These are phyloP conservation scores for Nakazawaea ernobii DNA, from an alignment of 805 yeast species.

Conservation along the genomic window DNA sequence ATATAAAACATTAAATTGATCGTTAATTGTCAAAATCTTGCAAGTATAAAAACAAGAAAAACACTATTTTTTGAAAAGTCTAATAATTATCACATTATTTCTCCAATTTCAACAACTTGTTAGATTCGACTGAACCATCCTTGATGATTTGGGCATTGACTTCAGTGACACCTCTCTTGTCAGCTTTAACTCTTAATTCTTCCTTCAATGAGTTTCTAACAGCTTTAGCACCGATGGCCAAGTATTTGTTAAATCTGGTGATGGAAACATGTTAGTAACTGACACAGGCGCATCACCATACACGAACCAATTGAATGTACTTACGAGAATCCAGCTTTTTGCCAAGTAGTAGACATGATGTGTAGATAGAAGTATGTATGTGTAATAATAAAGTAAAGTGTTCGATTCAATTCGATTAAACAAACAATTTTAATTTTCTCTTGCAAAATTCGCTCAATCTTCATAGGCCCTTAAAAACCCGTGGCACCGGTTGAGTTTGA, in stretches of 20 bases:
- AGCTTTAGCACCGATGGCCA: conserved; percentile 85
- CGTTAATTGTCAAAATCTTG: background rate
- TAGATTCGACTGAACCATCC: conserved; percentile 47
- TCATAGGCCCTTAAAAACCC: too few relatives aligned
- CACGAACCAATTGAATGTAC: conserved; percentile 12
- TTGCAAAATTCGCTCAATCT: too few relatives aligned
- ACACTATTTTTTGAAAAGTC: background rate
- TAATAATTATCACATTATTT: conserved; percentile 1
- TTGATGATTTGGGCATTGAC: conserved; percentile 65
- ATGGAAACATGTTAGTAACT: conserved; percentile 8
- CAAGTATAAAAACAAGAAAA: too few relatives aligned
- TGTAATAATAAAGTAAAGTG: background rate
- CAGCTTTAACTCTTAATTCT: conserved; percentile 68
- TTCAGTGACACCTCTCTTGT: conserved; percentile 70
- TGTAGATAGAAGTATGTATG: background rate
- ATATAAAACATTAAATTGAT: background rate
- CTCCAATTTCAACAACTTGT: conserved; percentile 17
- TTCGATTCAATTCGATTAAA: too few relatives aligned
- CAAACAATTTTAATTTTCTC: too few relatives aligned
- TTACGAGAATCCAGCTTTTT: conserved; percentile 62
- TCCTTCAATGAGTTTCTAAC: conserved; percentile 85
- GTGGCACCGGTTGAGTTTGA: too few relatives aligned
- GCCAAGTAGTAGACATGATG: conserved; percentile 39
- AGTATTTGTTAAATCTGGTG: conserved; percentile 75
- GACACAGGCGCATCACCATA: background rate